Percentiles rank a stretch among this genome's conserved stretches.
phyloP scores from a whole-genome alignment of 2,329 filamentous ascomycete genomes.

The Trichoderma cornu-damae region DNA sequence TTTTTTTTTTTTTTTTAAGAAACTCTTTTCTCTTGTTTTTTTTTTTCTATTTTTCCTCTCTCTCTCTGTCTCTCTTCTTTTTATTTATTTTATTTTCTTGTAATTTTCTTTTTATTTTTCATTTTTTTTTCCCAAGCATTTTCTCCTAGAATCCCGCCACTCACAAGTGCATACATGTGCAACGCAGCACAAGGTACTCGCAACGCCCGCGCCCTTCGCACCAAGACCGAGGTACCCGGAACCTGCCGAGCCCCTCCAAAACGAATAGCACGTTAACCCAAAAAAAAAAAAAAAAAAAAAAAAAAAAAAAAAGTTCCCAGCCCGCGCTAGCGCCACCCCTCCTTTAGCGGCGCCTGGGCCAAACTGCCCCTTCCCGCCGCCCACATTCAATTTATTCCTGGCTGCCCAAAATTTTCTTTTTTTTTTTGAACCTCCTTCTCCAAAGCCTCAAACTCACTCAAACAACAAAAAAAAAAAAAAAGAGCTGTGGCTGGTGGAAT shows the following conservation, averaged over 20 bases:
- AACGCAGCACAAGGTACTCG: not conserved
- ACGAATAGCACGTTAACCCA: no score
- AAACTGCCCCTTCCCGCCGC: slow-evolving; percentile 30
- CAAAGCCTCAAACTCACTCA: slow-evolving; percentile 36
- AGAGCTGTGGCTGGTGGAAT: slow-evolving; percentile 36
- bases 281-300: not conserved
- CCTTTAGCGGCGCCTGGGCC: slow-evolving; percentile 20
- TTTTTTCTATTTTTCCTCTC: no score
- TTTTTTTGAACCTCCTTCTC: slow-evolving; percentile 27
- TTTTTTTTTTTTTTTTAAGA: no score
- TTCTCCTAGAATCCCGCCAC: no score
- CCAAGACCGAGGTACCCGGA: not conserved
- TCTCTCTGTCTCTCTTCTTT: no score
- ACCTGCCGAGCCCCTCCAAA: not conserved
- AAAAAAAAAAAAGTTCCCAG: slow-evolving; percentile 13
- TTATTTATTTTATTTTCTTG: no score
- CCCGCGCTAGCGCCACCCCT: slow-evolving; percentile 5
- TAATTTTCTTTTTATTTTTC: no score
- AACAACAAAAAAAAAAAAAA: no score
- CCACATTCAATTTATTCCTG: slow-evolving; percentile 30
- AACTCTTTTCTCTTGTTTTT: no score
- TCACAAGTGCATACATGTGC: no score
- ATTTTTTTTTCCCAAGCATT: no score
- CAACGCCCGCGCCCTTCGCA: no score
- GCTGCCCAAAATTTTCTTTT: slow-evolving; percentile 38